These are phyloP conservation scores for Xylona heveae DNA, from an alignment of 495 filamentous ascomycete genomes.

Conservation along the genomic window DNA sequence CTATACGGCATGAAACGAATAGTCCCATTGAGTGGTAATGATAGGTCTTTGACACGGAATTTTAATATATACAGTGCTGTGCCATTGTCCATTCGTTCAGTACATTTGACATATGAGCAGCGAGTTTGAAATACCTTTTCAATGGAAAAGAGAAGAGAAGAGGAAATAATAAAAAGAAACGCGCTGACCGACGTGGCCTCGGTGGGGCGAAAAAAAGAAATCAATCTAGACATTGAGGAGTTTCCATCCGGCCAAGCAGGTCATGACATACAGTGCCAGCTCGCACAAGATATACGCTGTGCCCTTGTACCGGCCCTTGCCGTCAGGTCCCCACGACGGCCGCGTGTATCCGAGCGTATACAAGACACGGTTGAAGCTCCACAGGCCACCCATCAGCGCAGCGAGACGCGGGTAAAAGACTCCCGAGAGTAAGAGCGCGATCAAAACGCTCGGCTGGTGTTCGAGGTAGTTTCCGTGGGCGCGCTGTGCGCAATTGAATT, in stretches of 20 bases:
- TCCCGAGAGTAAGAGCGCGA: conserved; percentile 16
- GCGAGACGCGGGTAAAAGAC: conserved; percentile 12
- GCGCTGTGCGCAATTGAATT: conserved; percentile 23
- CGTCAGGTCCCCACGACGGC: conserved; percentile 4
- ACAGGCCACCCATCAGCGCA: conserved; percentile 11
- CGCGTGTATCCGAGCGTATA: conserved; percentile 20
- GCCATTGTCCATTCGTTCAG: too few species aligned
- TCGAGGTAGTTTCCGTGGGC: conserved; percentile 20
- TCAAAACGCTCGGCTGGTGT: conserved; percentile 11
- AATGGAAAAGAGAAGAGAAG: too few species aligned
- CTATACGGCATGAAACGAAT: too few species aligned
- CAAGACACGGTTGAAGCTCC: conserved; percentile 12
- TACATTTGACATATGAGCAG: too few species aligned
- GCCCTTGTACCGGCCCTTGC: conserved; percentile 11
- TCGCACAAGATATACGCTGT: conserved; percentile 9
- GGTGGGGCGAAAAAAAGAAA: background rate
- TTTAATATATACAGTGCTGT: too few species aligned
- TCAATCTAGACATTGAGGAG: conserved; percentile 1
- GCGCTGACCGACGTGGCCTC: too few species aligned
- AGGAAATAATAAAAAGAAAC: too few species aligned
- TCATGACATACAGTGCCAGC: conserved; percentile 11
- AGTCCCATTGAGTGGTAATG: too few species aligned
- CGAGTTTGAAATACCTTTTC: too few species aligned
- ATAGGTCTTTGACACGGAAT: too few species aligned
- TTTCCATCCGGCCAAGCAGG: conserved; percentile 9